Evolutionary conservation across 176 grass and related monocot species (phyloP).

Genomic region (Poa pratensis): DNA sequence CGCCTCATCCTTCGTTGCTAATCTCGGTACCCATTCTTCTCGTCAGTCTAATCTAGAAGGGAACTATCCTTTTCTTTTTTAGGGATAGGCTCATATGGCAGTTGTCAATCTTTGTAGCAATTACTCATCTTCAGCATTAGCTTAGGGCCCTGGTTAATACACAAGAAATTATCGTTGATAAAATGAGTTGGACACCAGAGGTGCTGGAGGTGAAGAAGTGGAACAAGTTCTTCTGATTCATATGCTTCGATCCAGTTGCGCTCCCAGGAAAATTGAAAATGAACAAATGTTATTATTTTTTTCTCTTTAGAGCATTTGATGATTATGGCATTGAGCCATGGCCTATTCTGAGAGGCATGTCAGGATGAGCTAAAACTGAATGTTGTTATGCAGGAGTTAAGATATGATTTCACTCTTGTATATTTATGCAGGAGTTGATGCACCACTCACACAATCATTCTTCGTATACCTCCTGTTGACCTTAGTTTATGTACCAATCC

Average conservation of each 20-base stretch:
- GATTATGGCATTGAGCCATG: no score
- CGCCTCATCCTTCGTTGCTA: conserved; percentile 65
- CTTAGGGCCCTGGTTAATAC: neutral
- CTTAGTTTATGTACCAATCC: conserved; percentile 64
- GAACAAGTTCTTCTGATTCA: no score
- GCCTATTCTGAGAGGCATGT: no score
- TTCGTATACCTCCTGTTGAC: conserved; percentile 69
- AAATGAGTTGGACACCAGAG: no score
- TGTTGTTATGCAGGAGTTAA: neutral
- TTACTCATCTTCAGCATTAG: neutral
- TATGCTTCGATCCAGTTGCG: no score
- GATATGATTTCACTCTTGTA: neutral
- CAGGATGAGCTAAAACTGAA: no score
- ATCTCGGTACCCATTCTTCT: conserved; percentile 51
- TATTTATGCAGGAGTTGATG: conserved; percentile 56
- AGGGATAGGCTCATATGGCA: neutral
- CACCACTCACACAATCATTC: conserved; percentile 81
- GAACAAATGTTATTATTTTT: no score
- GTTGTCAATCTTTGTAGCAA: neutral
- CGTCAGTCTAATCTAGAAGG: no score
- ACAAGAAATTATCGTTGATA: neutral
- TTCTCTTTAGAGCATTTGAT: no score
- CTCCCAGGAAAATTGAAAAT: no score
- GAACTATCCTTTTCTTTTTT: no score
- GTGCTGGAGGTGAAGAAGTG: no score